These are phyloP conservation scores for Mycena rebaudengoi DNA, from an alignment of 768 basidiomycete genomes.

Conservation along the genomic window DNA sequence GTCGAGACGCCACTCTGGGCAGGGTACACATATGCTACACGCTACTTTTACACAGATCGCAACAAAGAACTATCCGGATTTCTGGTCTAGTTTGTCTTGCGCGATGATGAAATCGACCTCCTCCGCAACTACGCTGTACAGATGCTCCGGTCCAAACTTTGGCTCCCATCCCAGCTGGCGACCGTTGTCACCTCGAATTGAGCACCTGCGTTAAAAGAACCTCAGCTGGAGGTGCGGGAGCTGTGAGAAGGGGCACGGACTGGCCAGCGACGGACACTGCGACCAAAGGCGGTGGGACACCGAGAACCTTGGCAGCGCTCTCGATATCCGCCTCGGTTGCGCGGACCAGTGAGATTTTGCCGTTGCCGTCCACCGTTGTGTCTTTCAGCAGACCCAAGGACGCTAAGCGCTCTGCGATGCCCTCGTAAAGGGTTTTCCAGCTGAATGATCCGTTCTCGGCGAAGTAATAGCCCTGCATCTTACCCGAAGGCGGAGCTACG, in stretches of 20 bases:
- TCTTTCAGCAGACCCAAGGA: not conserved
- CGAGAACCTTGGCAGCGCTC: constrained; percentile 5
- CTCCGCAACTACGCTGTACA: constrained; percentile 4
- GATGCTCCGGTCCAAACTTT: constrained; percentile 11
- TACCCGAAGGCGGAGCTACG: constrained; percentile 8
- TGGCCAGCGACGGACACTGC: constrained; percentile 16
- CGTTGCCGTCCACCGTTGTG: not conserved
- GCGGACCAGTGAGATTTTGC: not conserved
- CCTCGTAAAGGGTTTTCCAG: constrained; percentile 17
- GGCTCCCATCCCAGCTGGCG: constrained; percentile 17
- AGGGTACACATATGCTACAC: too few relatives aligned
- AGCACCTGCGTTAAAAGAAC: not conserved
- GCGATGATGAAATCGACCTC: constrained; percentile 17
- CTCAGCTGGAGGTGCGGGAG: not conserved
- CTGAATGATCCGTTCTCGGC: constrained; percentile 22
- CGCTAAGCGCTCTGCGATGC: not conserved
- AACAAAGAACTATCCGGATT: too few relatives aligned
- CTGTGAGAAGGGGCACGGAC: not conserved
- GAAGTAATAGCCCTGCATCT: constrained; percentile 18
- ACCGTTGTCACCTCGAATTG: constrained; percentile 10
- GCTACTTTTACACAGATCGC: too few relatives aligned
- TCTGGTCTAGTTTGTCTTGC: constrained; percentile 14
- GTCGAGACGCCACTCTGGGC: too few relatives aligned
- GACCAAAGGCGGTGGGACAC: constrained; percentile 1
- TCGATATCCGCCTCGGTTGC: constrained; percentile 15